Base-by-base conservation (phyloP, 169 alveolate genomes). In the Cryptosporidium baileyi region DNA sequence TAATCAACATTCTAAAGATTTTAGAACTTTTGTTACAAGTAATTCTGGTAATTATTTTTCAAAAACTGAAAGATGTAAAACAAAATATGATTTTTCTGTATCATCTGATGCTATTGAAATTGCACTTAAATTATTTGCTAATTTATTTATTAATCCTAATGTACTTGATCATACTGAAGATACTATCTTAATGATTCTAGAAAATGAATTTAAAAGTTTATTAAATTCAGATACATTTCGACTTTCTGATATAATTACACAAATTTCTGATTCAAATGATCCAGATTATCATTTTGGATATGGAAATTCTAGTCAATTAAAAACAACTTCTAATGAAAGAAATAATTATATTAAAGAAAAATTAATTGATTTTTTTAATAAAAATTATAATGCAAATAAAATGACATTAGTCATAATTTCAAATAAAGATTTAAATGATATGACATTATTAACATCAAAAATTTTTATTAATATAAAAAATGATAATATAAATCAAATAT, bases 361-460 rank as follows among this genome's bases (percentile, higher is more conserved):
- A 19, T n/a, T 65, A 36, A 6, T 28, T 4, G 81, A 65, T 7
- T 65, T 45, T 51, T 65, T 65, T 19, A 65, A 51, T 11, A 36
- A 45, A 19, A 36, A 65, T 11, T 65, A 65, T 36, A 54, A 60
- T 30, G 81, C 81, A n/a, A 60, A 51, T 28, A 65, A 60, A 15
- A 65, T 65, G 81, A 65, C 81, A 44, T 60, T 65, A 8, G 54
- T 60, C n/a, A 45, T 65, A 30, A 24, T 65, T 1, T 65, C 81
- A 3, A 65, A 65, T 47, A 65, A 45, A n/a, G 32, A 61, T 1
- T 17, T 65, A n/a, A 47, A 65, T 28, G 81, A 65, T 8, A 61
- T 45, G 17, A 65, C 81, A 4, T 45, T 38, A 30, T 26, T 65
- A 34, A 49, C 47, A 30, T 36, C 30, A 2, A 44, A 51, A 36